phyloP scores from a whole-genome alignment of 2,329 filamentous ascomycete genomes.

The Nothophaeocryptopus gaeumannii region DNA sequence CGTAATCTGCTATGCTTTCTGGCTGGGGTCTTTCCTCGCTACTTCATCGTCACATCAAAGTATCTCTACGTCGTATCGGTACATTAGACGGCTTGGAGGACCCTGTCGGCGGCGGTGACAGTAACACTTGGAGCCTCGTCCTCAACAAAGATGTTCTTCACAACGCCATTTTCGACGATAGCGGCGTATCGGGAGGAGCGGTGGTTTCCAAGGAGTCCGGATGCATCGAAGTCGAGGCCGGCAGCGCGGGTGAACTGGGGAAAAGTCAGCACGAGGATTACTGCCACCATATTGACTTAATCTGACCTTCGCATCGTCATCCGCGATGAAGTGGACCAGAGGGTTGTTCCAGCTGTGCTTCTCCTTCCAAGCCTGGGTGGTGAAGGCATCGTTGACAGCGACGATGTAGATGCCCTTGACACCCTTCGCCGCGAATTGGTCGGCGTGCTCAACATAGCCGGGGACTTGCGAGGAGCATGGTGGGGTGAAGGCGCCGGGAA shows the following conservation, averaged over 20 bases:
- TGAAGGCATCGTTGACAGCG: slow-evolving; percentile 29
- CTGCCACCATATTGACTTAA: no score
- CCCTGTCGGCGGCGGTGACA: slow-evolving; percentile 24
- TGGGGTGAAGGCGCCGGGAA: slow-evolving; percentile 30
- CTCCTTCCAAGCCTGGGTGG: slow-evolving; percentile 29
- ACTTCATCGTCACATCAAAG: neutral
- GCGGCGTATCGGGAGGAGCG: slow-evolving; percentile 28
- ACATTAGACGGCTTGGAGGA: slow-evolving; percentile 20
- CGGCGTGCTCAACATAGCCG: slow-evolving; percentile 28
- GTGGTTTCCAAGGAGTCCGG: slow-evolving; percentile 26
- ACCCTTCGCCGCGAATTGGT: slow-evolving; percentile 28
- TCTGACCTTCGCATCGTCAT: slow-evolving; percentile 25
- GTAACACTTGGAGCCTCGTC: slow-evolving; percentile 28
- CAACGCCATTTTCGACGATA: slow-evolving; percentile 23
- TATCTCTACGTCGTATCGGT: neutral
- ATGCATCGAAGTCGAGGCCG: slow-evolving; percentile 27
- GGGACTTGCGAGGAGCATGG: slow-evolving; percentile 31
- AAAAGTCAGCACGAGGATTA: neutral
- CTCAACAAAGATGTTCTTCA: slow-evolving; percentile 27
- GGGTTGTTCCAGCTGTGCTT: slow-evolving; percentile 24
- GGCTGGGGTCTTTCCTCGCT: no score
- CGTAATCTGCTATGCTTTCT: neutral
- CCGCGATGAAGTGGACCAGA: slow-evolving; percentile 28
- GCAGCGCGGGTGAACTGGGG: slow-evolving; percentile 24
- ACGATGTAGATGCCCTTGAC: slow-evolving; percentile 30